Evolutionary conservation across 2,329 filamentous ascomycete species (phyloP), one percentile per base, ranked within the genome.

Genomic region (Zymoseptoria crescenta): DNA sequence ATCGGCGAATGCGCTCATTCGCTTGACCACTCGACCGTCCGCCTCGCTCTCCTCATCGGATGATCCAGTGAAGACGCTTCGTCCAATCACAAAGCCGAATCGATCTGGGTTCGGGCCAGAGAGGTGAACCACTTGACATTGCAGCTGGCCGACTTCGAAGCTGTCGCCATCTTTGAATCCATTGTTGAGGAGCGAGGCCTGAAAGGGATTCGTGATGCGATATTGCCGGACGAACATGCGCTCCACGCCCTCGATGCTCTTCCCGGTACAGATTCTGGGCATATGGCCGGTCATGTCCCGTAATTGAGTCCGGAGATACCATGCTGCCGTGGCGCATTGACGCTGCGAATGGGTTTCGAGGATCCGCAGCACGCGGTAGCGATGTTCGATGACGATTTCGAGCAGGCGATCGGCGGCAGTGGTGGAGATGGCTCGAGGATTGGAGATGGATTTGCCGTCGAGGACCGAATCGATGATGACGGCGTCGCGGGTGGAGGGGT

Each of bases 261-360:
- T 77, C 1, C 83, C 82, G 21, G 85, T 84, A n/a, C 81, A 76
- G 4, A 86, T 78, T 0, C 65, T 63, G 0, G 81, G 79, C 54
- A 68, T 72, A 0, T 59, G 35, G 0, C 69, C 72, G 50, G 79
- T 74, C 0, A 57, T 55, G 7, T 72, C 60, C 0, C 68, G 62
- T 0, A 85, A 73, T 1, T 66, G 69, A 0, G 70, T 68, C 64
- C 84, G 81, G 0, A 87, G 75, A 66, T 86, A 87, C 3, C 76
- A 75, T 0, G 83, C 76, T 0, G 84, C 80, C 0, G 82, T 86
- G 0, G 86, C 62, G 59, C 87, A 83, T 57, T 87, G 82, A 3
- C 83, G 83, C 61, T 86, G 81, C 0, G 76, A 79, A 67, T 87
- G 84, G 0, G 85, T 87, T 63, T 87, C 85, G 2, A 87, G 75